These are phyloP conservation scores for Pseudogymnoascus pannorum DNA, from an alignment of 2,329 filamentous ascomycete species.

Conservation along the genomic window DNA sequence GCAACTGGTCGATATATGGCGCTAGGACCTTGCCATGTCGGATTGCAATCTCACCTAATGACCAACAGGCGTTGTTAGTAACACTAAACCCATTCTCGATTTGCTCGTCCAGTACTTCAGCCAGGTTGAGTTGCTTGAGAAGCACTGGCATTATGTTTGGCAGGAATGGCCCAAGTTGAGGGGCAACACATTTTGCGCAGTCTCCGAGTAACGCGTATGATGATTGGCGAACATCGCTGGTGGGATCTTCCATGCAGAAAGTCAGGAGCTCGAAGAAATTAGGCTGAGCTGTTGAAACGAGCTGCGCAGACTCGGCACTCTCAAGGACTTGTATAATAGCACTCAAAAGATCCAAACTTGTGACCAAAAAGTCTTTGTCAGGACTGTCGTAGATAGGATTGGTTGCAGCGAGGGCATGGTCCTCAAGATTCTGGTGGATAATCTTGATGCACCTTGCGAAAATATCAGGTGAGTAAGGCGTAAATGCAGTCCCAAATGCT, in stretches of 20 bases:
- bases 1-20: constrained; percentile 68
- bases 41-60: constrained; percentile 83
- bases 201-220: constrained; percentile 92
- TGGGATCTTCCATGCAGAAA: constrained; percentile 85
- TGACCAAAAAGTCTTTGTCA: constrained; percentile 95
- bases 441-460: constrained; percentile 85
- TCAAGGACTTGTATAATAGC: constrained; percentile 88
- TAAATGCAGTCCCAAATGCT: constrained; percentile 73
- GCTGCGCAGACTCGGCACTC: constrained; percentile 61
- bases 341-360: constrained; percentile 86
- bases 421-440: constrained; percentile 84
- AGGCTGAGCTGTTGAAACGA: constrained; percentile 69
- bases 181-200: constrained; percentile 87
- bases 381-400: constrained; percentile 66
- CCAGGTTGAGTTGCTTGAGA: constrained; percentile 81
- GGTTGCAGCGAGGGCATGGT: constrained; percentile 61
- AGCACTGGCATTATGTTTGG: constrained; percentile 69
- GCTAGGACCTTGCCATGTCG: constrained; percentile 67
- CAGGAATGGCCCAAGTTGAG: constrained; percentile 68
- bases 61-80: constrained; percentile 98
- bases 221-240: constrained; percentile 91
- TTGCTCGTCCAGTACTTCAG: constrained; percentile 67
- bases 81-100: constrained; percentile 83
- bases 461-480: constrained; percentile 77
- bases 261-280: constrained; percentile 84